Base-by-base conservation (phyloP, 495 filamentous ascomycete species). In the Annulohypoxylon maeteangense region DNA sequence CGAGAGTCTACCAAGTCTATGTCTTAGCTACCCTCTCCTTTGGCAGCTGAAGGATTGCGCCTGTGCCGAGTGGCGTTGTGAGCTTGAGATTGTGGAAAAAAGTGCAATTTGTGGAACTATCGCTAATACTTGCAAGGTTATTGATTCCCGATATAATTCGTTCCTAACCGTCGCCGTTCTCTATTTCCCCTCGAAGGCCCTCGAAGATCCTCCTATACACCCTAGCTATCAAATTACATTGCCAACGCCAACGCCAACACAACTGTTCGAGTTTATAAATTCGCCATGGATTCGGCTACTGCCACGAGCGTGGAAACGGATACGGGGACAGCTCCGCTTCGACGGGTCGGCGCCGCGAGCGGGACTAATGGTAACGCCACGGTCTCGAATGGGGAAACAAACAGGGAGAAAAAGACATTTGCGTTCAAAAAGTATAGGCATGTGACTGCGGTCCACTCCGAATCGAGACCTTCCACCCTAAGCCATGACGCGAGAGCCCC, bases 361-460 rank as follows among this genome's bases (percentile, higher is more conserved):
- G 63, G 65, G 34, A 6, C 58, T 1, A 54, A 34, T 22, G 34
- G 29, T 10, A 61, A 34, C 1, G 62, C 14, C 7, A 25, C 59
- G 12, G 31, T 31, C 32, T 22, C 68, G 8, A 53, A 36, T 18
- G 25, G 25, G 0, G 51, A 54, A 20, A 55, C 57, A 45, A 42
- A 47, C 20, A 44, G 54, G 48, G 62, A 74, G 42, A 71, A 61
- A 55, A 66, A 71, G 53, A 62, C 65, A 6, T 62, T 56, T 32
- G 32, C 56, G 34, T 23, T 71, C n/a, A 75, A 50, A 22, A 92
- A 92, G 78, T 98, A 97, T 81, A 90, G 90, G 63, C 95, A 99
- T 88, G 86, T 95, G 55, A 91, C 90, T 68, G 93, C 93, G 11
- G 88, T 95, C 44, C 95, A 99, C 79, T 89, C 90, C 10, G 68